Evolutionary conservation across 1,284 basidiomycete species (phyloP).

Genomic region (Coniophora puteana): DNA sequence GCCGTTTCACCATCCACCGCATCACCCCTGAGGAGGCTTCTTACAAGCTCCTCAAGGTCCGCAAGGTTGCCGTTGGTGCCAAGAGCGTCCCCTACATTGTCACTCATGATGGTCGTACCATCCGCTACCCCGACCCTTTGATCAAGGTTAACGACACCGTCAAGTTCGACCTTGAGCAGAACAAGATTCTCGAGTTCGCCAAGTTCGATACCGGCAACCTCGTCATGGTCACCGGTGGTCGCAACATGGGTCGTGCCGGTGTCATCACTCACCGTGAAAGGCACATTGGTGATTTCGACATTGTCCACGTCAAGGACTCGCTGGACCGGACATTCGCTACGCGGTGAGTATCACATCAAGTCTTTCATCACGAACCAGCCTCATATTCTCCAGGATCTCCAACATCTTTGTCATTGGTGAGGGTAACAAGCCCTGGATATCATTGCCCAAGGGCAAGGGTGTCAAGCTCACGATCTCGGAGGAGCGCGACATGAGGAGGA

Average conservation of each 20-base stretch:
- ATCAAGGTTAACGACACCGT: slow-evolving; percentile 98
- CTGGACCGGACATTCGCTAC: slow-evolving; percentile 95
- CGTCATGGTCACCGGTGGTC: slow-evolving; percentile 97
- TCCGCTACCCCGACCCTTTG: slow-evolving; percentile 96
- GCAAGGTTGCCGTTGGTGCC: slow-evolving; percentile 87
- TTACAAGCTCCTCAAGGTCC: slow-evolving; percentile 99
- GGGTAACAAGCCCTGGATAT: slow-evolving; percentile 95
- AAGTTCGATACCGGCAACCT: slow-evolving; percentile 98
- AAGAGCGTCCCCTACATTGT: slow-evolving; percentile 97
- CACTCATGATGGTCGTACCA: slow-evolving; percentile 99
- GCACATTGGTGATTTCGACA: slow-evolving; percentile 97
- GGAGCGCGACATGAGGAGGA: slow-evolving; percentile 80
- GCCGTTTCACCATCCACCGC: slow-evolving; percentile 99
- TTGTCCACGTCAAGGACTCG: slow-evolving; percentile 95
- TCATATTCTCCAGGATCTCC: slow-evolving; percentile 58
- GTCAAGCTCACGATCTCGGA: slow-evolving; percentile 89
- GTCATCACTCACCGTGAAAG: slow-evolving; percentile 95
- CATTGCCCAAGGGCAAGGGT: slow-evolving; percentile 98
- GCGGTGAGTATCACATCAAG: too few species aligned
- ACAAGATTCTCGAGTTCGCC: slow-evolving; percentile 93
- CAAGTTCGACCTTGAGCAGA: slow-evolving; percentile 94
- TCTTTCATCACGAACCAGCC: not conserved
- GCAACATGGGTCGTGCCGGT: slow-evolving; percentile 99
- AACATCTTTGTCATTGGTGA: slow-evolving; percentile 99
- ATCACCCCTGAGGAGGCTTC: slow-evolving; percentile 97